Conservation (phyloP, 768 basidiomycete species). For the Rickenella mellea region DNA sequence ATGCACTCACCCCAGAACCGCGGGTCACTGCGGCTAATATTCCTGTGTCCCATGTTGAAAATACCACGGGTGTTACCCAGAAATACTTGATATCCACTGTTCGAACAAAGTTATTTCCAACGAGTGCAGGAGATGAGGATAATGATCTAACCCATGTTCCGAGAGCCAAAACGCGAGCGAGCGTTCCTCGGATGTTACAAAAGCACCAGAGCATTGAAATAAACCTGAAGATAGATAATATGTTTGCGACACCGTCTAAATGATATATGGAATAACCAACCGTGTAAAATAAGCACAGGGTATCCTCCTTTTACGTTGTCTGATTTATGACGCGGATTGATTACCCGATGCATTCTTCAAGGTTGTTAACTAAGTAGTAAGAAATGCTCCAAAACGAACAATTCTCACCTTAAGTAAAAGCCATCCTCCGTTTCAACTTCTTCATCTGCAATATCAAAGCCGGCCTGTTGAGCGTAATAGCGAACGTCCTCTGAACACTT, state of each 20-base stretch:
- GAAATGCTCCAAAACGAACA: constrained; percentile 1
- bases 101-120: background rate
- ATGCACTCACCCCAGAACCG: constrained; percentile 32
- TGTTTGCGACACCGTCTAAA: background rate
- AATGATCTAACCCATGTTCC: constrained; percentile 20
- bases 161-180: constrained; percentile 41
- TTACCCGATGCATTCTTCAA: constrained; percentile 22
- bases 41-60: constrained; percentile 37
- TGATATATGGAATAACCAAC: background rate
- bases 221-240: constrained; percentile 16
- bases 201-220: constrained; percentile 36
- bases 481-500: constrained; percentile 28
- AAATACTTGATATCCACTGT: constrained; percentile 30
- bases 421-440: constrained; percentile 37
- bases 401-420: constrained; percentile 22
- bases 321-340: constrained; percentile 21
- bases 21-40: constrained; percentile 28
- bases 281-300: constrained; percentile 36
- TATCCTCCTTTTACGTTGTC: constrained; percentile 25
- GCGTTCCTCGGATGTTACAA: constrained; percentile 39
- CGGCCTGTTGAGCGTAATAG: constrained; percentile 33
- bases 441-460: constrained; percentile 34
- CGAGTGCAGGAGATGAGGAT: background rate
- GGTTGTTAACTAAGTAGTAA: background rate
- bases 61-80: constrained; percentile 33